These are phyloP conservation scores for Hypoxylon trugodes DNA, from an alignment of 495 filamentous ascomycete genomes.

Conservation along the genomic window DNA sequence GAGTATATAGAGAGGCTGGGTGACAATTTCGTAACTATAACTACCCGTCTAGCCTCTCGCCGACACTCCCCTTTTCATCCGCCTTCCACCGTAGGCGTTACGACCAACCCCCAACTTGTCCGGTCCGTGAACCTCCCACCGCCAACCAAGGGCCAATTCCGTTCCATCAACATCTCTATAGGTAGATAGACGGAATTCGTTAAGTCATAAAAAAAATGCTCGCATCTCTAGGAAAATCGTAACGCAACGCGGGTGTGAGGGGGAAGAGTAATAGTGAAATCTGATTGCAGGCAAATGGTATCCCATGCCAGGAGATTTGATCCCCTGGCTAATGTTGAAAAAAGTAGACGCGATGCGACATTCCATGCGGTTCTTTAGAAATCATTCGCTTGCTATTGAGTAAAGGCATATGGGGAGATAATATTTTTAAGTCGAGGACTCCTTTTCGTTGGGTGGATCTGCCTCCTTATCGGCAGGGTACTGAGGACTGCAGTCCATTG, in stretches of 20 bases:
- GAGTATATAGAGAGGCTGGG: constrained; percentile 2
- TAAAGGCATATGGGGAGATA: neutral
- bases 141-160: neutral
- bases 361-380: constrained; percentile 10
- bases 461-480: constrained; percentile 1
- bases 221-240: neutral
- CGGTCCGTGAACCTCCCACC: constrained; percentile 6
- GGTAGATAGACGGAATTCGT: constrained; percentile 1
- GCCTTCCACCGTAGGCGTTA: neutral
- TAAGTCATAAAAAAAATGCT: constrained; percentile 8
- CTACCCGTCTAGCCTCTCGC: constrained; percentile 1
- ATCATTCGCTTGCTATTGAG: neutral
- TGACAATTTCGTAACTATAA: constrained; percentile 24
- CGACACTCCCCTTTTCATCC: neutral
- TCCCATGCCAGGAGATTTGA: constrained; percentile 8
- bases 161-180: neutral
- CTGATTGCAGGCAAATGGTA: constrained; percentile 1
- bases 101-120: neutral
- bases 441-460: neutral
- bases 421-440: constrained; percentile 5
- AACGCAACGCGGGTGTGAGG: neutral
- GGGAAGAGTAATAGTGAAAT: neutral
- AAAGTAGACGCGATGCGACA: constrained; percentile 13
- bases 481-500: constrained; percentile 38
- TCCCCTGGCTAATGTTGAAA: neutral